These are phyloP conservation scores for Xeromyces bisporus DNA, from an alignment of 495 filamentous ascomycete species.

Conservation along the genomic window DNA sequence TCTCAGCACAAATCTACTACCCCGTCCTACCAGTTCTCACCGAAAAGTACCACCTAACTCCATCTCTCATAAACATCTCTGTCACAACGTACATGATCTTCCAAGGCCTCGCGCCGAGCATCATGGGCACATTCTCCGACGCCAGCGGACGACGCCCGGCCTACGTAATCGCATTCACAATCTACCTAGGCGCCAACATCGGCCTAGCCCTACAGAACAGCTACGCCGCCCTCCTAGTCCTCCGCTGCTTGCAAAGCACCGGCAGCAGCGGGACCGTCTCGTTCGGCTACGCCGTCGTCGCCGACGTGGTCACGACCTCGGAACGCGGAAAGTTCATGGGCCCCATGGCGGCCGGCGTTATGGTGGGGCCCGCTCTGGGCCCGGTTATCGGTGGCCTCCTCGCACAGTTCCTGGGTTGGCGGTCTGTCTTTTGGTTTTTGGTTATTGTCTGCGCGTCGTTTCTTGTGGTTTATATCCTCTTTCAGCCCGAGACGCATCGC, in stretches of 20 bases:
- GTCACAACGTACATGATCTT: conserved; percentile 28
- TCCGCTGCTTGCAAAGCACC: conserved; percentile 32
- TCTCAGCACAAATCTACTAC: conserved; percentile 26
- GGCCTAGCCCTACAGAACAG: conserved; percentile 29
- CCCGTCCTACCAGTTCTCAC: conserved; percentile 19
- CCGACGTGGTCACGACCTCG: conserved; percentile 21
- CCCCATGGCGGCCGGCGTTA: conserved; percentile 14
- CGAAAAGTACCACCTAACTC: conserved; percentile 12
- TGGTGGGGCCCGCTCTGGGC: conserved; percentile 34
- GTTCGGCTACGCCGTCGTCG: conserved; percentile 22
- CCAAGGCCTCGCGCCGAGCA: conserved; percentile 33
- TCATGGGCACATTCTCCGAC: conserved; percentile 33
- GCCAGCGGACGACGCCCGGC: conserved; percentile 29
- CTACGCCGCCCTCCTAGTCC: conserved; percentile 30
- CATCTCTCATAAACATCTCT: conserved; percentile 22
- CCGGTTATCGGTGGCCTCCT: conserved; percentile 51
- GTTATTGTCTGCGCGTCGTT: conserved; percentile 36
- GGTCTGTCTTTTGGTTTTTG: conserved; percentile 60
- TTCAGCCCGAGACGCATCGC: conserved; percentile 28
- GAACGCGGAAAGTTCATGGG: conserved; percentile 31
- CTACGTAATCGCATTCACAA: conserved; percentile 28
- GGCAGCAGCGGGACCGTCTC: conserved; percentile 32
- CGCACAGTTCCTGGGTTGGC: conserved; percentile 49
- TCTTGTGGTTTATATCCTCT: conserved; percentile 14
- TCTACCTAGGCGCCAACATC: conserved; percentile 32